These are phyloP conservation scores for apple (Malus domestica) DNA, from an alignment of 306 rosid species.

Conservation along the genomic window DNA sequence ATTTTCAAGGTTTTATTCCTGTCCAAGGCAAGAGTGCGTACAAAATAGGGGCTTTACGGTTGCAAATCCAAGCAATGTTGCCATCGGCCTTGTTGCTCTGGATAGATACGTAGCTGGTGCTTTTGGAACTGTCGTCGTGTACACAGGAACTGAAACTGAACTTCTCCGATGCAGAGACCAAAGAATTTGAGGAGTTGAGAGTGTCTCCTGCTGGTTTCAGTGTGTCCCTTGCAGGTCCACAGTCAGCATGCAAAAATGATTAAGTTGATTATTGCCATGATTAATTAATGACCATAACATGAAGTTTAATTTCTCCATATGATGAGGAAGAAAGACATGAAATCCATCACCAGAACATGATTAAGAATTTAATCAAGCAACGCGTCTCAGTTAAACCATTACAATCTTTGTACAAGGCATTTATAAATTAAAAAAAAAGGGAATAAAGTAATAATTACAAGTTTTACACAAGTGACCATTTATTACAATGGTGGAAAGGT, in stretches of 20 bases:
- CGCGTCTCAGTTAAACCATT: no score
- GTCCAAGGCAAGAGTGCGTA: not conserved
- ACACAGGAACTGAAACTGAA: not conserved
- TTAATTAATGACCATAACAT: not conserved
- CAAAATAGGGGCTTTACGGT: not conserved
- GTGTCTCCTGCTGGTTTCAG: not conserved
- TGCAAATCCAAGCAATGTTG: not conserved
- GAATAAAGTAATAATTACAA: no score
- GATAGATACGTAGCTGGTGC: not conserved
- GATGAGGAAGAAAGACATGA: no score
- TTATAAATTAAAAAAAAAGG: no score
- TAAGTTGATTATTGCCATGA: not conserved
- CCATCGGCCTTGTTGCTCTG: not conserved
- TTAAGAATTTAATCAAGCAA: no score
- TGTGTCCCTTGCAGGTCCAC: not conserved
- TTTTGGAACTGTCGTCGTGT: not conserved
- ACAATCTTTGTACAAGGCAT: no score
- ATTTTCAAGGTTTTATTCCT: not conserved
- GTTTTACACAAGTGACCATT: no score
- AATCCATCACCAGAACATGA: no score
- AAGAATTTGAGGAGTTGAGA: not conserved
- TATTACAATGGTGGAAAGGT: no score
- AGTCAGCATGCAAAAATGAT: not conserved
- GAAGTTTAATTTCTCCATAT: no score
- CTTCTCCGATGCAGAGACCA: not conserved